Percentiles rank a stretch among this genome's conserved stretches.
phyloP scores from a whole-genome alignment of 139 green algal genomes.

The Chlamydomonas asymmetrica region DNA sequence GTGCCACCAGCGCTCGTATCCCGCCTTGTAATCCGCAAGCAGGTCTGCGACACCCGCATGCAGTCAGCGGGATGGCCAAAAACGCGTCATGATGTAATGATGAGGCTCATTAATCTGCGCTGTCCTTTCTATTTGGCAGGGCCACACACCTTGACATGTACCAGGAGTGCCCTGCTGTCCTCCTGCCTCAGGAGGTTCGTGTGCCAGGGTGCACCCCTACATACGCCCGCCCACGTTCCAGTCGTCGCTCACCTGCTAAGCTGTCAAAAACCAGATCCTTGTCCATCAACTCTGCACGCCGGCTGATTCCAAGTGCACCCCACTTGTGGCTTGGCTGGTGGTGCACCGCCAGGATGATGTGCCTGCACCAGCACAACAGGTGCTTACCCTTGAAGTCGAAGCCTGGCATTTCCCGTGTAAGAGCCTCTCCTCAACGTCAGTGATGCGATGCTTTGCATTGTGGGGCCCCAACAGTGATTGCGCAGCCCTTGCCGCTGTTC shows the following conservation, averaged over 20 bases:
- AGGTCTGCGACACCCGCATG: constrained; percentile 25
- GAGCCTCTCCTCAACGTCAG: not conserved
- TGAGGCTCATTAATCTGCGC: no score
- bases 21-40: constrained; percentile 50
- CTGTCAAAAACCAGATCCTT: constrained; percentile 50
- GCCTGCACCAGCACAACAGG: constrained; percentile 21
- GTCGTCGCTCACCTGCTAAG: constrained; percentile 24
- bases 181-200: not conserved
- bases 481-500: not conserved
- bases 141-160: not conserved
- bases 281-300: constrained; percentile 57
- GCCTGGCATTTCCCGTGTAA: no score
- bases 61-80: not conserved
- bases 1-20: constrained; percentile 54
- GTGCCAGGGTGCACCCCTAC: not conserved
- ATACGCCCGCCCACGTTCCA: not conserved
- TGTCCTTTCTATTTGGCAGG: no score
- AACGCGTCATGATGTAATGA: no score
- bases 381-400: no score
- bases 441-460: not conserved
- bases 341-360: constrained; percentile 59
- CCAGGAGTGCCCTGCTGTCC: not conserved
- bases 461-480: not conserved
- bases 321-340: constrained; percentile 41
- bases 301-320: constrained; percentile 64